A percentile compares a stretch with the other conserved stretches of the same genome.
Evolutionary conservation across 2,329 filamentous ascomycete genomes (phyloP).

Genomic region (Tolypocladium sp.): DNA sequence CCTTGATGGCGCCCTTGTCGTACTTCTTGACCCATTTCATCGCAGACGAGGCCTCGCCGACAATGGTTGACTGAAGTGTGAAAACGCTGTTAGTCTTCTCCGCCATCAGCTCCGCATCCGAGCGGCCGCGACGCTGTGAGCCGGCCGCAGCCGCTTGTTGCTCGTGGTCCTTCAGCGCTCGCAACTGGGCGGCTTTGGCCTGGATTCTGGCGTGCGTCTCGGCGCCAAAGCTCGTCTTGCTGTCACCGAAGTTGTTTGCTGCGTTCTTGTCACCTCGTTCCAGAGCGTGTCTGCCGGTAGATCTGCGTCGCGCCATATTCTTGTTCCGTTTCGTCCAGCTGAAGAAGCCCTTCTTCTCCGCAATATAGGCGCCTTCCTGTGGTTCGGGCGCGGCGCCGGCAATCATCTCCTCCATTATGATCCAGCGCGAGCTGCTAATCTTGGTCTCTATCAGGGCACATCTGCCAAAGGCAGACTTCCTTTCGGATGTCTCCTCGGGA

Average conservation of each 20-base stretch:
- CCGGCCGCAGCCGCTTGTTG: slow-evolving; percentile 30
- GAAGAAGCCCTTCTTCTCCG: slow-evolving; percentile 92
- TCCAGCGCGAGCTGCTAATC: slow-evolving; percentile 75
- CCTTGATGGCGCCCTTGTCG: slow-evolving; percentile 78
- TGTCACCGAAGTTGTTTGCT: slow-evolving; percentile 36
- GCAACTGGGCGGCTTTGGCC: slow-evolving; percentile 77
- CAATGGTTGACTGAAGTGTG: slow-evolving; percentile 75
- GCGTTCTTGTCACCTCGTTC: slow-evolving; percentile 34
- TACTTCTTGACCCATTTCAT: slow-evolving; percentile 97
- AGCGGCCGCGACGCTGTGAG: slow-evolving; percentile 41
- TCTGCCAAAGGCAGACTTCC: slow-evolving; percentile 89
- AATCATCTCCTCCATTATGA: slow-evolving; percentile 93
- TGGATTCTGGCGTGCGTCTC: slow-evolving; percentile 93
- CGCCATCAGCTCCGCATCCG: slow-evolving; percentile 45
- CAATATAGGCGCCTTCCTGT: slow-evolving; percentile 78
- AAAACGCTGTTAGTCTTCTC: slow-evolving; percentile 84
- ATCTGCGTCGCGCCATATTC: slow-evolving; percentile 57
- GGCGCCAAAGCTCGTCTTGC: slow-evolving; percentile 76
- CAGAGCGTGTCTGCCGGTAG: slow-evolving; percentile 52
- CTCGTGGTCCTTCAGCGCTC: slow-evolving; percentile 58
- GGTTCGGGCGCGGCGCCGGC: slow-evolving; percentile 84
- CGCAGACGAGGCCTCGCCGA: slow-evolving; percentile 81
- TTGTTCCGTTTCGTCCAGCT: slow-evolving; percentile 69
- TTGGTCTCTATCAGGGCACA: slow-evolving; percentile 87
- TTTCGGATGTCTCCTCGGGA: slow-evolving; percentile 72